phyloP scores from a whole-genome alignment of 495 filamentous ascomycete genomes.

The Neurospora discreta region DNA sequence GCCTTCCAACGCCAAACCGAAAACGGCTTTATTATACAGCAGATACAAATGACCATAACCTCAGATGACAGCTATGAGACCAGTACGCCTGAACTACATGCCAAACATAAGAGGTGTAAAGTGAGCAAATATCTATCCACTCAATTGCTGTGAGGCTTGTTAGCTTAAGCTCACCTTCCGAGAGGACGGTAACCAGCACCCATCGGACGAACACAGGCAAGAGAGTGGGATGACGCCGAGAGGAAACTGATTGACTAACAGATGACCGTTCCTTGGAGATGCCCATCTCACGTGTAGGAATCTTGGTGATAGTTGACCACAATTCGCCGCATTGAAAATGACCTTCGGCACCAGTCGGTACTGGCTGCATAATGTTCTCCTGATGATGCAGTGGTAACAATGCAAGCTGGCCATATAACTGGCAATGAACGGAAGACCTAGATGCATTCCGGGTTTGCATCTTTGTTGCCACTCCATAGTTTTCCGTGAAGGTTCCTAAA shows the following conservation, averaged over 20 bases:
- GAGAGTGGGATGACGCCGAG: background rate
- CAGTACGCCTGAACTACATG: background rate
- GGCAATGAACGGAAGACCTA: background rate
- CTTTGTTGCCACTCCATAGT: background rate
- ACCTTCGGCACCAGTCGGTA: background rate
- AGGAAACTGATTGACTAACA: background rate
- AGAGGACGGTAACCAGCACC: background rate
- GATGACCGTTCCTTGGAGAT: background rate
- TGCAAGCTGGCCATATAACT: background rate
- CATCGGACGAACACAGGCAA: background rate
- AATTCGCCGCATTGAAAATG: background rate
- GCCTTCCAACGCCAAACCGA: background rate
- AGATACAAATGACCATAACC: background rate
- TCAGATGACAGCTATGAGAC: background rate
- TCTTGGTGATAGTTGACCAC: background rate
- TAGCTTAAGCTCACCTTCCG: background rate
- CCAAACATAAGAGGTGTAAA: background rate
- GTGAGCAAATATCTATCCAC: background rate
- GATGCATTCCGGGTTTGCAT: background rate
- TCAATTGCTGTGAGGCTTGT: background rate
- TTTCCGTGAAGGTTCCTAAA: background rate
- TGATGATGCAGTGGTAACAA: background rate
- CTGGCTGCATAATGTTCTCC: background rate
- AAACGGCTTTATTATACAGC: background rate
- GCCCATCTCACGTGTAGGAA: background rate